Evolutionary conservation across 2,329 filamentous ascomycete genomes (phyloP).

Genomic region (Fusarium begoniae): DNA sequence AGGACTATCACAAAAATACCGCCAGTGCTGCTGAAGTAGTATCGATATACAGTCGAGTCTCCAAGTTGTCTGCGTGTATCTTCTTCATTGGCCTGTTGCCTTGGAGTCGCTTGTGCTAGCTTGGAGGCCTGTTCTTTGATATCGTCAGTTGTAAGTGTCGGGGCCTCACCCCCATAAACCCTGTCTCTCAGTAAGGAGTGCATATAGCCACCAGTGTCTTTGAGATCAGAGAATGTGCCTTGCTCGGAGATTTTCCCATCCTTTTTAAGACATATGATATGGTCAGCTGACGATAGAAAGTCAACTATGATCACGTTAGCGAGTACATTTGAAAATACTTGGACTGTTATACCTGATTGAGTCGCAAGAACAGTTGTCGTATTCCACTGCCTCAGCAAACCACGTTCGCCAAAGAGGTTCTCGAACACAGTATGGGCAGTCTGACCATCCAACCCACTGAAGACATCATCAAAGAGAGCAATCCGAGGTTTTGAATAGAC

Average conservation of each 20-base stretch:
- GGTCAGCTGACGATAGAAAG: constrained; percentile 42
- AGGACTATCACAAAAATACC: constrained; percentile 31
- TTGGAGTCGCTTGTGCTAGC: constrained; percentile 7
- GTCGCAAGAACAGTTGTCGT: constrained; percentile 52
- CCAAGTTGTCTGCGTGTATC: constrained; percentile 44
- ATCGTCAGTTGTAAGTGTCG: not conserved
- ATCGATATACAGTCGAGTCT: constrained; percentile 42
- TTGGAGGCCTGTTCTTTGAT: not conserved
- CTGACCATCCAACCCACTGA: constrained; percentile 50
- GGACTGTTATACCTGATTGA: constrained; percentile 38
- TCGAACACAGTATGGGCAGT: constrained; percentile 47
- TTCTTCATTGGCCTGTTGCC: not conserved
- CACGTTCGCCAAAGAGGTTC: constrained; percentile 41
- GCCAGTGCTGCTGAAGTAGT: constrained; percentile 45
- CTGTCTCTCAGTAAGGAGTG: not conserved
- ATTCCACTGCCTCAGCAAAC: constrained; percentile 41
- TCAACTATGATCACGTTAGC: constrained; percentile 38
- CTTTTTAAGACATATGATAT: constrained; percentile 32
- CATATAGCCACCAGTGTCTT: constrained; percentile 10
- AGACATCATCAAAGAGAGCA: constrained; percentile 51
- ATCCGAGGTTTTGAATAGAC: constrained; percentile 47
- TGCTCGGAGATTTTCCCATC: constrained; percentile 41
- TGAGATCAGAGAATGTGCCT: constrained; percentile 43
- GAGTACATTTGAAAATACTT: not conserved
- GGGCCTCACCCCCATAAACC: not conserved